These are phyloP conservation scores for Phytopythium chamaehyphon DNA, from an alignment of 352 stramenopile species.

Conservation along the genomic window DNA sequence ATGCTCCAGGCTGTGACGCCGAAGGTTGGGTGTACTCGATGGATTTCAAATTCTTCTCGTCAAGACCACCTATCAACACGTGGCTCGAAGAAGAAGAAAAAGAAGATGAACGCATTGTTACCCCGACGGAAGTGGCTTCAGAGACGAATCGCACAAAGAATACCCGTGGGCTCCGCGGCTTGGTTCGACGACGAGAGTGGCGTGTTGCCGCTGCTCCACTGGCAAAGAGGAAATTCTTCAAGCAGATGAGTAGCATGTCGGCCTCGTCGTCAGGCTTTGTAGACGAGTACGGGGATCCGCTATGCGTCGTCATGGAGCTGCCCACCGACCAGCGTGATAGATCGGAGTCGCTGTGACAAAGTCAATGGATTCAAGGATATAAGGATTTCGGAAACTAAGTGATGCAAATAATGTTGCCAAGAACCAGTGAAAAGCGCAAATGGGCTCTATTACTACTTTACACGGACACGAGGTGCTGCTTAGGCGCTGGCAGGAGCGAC, in stretches of 20 bases:
- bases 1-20: conserved; percentile 54
- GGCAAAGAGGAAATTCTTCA: conserved; percentile 48
- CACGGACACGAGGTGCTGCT: not conserved
- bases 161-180: conserved; percentile 46
- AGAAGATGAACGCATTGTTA: no score
- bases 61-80: conserved; percentile 23
- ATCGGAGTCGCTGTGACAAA: conserved; percentile 4
- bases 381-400: no score
- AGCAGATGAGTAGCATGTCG: conserved; percentile 20
- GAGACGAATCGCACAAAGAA: conserved; percentile 48
- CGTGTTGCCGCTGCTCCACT: no score
- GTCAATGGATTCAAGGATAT: no score
- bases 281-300: conserved; percentile 25
- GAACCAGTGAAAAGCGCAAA: no score
- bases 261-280: conserved; percentile 34
- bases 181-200: conserved; percentile 74
- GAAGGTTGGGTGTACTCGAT: conserved; percentile 85
- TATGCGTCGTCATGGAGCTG: not conserved
- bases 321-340: conserved; percentile 6
- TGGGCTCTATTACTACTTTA: not conserved
- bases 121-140: no score
- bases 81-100: conserved; percentile 22
- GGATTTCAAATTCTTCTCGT: conserved; percentile 81
- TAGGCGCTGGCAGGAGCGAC: conserved; percentile 13
- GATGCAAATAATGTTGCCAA: no score